Conservation (phyloP, 306 rosid species). For the Glycine latifolia region DNA sequence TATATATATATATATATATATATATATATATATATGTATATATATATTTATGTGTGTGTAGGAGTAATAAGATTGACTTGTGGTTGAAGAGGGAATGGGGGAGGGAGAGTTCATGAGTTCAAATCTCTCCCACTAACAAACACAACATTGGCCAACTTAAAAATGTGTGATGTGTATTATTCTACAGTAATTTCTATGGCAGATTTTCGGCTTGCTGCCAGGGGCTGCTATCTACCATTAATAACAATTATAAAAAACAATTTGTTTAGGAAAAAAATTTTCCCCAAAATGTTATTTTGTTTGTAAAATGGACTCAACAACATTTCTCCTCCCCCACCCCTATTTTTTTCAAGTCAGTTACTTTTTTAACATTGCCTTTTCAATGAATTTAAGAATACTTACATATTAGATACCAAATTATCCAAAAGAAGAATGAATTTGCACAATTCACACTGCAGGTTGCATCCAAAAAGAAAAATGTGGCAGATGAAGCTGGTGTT, state of each 20-base stretch:
- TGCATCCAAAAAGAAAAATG: constrained; percentile 82
- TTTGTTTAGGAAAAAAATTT: too few relatives aligned
- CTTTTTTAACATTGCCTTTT: background rate
- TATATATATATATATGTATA: too few relatives aligned
- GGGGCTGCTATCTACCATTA: background rate
- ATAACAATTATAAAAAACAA: background rate
- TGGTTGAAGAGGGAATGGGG: too few relatives aligned
- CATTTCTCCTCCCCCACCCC: background rate
- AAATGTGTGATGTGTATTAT: too few relatives aligned
- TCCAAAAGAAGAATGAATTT: constrained; percentile 4
- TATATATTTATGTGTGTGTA: too few relatives aligned
- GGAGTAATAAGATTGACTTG: too few relatives aligned
- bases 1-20: too few relatives aligned
- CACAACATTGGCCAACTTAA: too few relatives aligned
- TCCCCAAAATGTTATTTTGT: too few relatives aligned
- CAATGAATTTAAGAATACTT: constrained; percentile 4
- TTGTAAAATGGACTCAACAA: too few relatives aligned
- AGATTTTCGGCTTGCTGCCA: background rate
- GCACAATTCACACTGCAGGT: constrained; percentile 64
- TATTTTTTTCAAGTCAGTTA: background rate
- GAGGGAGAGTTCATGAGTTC: too few relatives aligned
- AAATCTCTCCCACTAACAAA: too few relatives aligned
- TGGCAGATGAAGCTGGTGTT: constrained; percentile 74
- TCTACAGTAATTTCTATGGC: background rate
- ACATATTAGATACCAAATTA: background rate